Percentiles rank a stretch among this genome's conserved stretches.
Evolutionary conservation across 139 green algal genomes (phyloP).

Genomic region (Zygnema cylindricum): DNA sequence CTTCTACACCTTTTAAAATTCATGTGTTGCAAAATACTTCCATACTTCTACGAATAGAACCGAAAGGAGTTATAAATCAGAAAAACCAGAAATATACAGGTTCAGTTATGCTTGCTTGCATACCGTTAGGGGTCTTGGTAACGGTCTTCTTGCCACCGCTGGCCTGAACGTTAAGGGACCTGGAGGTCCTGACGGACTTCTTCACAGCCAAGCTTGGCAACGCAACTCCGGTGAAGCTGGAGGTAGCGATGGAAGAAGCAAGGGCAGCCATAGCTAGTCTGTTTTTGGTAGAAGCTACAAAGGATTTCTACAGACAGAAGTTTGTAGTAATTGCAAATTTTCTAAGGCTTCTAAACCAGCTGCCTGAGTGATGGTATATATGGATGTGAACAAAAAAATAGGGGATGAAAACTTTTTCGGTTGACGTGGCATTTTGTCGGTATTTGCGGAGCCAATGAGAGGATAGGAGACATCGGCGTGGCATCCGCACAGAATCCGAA

Average conservation of each 20-base stretch:
- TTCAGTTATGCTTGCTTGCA: too few relatives aligned
- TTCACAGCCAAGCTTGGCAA: not conserved
- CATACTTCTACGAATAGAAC: too few relatives aligned
- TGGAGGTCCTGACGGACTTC: not conserved
- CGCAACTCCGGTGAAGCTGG: constrained; percentile 3
- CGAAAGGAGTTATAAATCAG: too few relatives aligned
- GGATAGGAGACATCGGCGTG: not conserved
- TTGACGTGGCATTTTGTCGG: not conserved
- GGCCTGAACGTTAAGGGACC: not conserved
- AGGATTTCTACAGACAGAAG: too few relatives aligned
- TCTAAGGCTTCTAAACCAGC: not conserved
- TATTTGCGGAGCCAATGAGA: not conserved
- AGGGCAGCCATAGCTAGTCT: not conserved
- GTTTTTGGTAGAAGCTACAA: not conserved
- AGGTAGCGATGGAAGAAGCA: not conserved
- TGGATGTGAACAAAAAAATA: not conserved
- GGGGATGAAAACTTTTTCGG: not conserved
- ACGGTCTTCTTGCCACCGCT: constrained; percentile 26
- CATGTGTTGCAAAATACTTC: too few relatives aligned
- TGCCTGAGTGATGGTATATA: too few relatives aligned
- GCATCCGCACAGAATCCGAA: not conserved
- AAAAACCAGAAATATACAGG: too few relatives aligned
- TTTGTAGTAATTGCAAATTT: not conserved
- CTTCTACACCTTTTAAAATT: too few relatives aligned
- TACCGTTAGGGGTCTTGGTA: constrained; percentile 22